phyloP scores from a whole-genome alignment of 257 asterid species.

The Rauvolfia tetraphylla region DNA sequence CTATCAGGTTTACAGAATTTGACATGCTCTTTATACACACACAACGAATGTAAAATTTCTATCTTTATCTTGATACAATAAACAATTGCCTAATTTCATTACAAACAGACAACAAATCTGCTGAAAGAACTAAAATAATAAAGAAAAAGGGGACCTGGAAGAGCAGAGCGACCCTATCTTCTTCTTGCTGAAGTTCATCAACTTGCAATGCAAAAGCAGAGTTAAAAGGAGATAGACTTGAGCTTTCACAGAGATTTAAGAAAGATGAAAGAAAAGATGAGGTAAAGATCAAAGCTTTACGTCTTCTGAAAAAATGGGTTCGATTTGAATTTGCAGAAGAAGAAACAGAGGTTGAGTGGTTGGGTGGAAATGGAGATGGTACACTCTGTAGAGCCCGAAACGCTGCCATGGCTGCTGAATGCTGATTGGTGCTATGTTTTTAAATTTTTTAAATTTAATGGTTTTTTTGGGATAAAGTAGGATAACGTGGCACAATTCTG shows the following conservation, averaged over 20 bases:
- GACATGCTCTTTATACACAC: not conserved
- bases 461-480: not conserved
- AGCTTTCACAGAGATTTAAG: constrained; percentile 16
- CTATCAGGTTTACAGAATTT: not conserved
- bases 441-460: not conserved
- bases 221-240: constrained; percentile 24
- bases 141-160: constrained; percentile 48
- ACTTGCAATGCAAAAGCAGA: constrained; percentile 45
- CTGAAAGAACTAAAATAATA: not conserved
- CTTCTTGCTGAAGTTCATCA: constrained; percentile 52
- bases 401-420: constrained; percentile 33
- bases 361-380: constrained; percentile 25
- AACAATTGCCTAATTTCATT: not conserved
- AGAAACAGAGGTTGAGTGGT: constrained; percentile 7
- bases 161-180: constrained; percentile 49
- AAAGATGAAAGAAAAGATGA: constrained; percentile 45
- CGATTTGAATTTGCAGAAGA: constrained; percentile 24
- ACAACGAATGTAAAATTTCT: not conserved
- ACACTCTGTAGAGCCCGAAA: constrained; percentile 25
- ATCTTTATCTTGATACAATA: not conserved
- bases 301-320: constrained; percentile 32
- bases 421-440: not conserved
- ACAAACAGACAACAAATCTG: not conserved
- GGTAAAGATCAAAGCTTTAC: constrained; percentile 49
- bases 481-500: not conserved